Evolutionary conservation across 164 flowering plant species (phyloP).

Genomic region (Piper longum): DNA sequence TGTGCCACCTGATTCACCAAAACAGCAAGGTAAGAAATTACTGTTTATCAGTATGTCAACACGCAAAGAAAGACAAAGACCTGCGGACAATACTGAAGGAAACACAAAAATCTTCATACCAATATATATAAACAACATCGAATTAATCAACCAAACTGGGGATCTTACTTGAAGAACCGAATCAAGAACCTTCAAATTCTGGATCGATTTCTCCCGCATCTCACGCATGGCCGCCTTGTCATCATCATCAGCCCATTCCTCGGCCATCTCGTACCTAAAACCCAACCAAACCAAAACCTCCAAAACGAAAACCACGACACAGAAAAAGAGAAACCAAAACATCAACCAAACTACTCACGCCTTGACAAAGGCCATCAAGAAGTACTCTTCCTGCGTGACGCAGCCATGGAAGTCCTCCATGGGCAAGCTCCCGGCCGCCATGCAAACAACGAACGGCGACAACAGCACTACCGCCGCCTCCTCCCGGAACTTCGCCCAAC

Average conservation of each 20-base stretch:
- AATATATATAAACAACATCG: not conserved
- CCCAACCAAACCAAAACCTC: not conserved
- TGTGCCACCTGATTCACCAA: no score
- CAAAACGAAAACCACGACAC: not conserved
- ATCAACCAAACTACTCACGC: slow-evolving; percentile 40
- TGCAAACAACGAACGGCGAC: slow-evolving; percentile 52
- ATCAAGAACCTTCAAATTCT: slow-evolving; percentile 63
- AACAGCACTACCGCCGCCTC: slow-evolving; percentile 48
- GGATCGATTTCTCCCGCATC: slow-evolving; percentile 46
- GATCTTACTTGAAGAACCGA: slow-evolving; percentile 45
- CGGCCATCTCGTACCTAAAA: slow-evolving; percentile 64
- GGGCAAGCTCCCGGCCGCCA: slow-evolving; percentile 60
- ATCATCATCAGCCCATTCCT: slow-evolving; percentile 89
- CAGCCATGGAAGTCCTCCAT: slow-evolving; percentile 54
- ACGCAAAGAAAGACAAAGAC: not conserved
- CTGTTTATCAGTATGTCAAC: no score
- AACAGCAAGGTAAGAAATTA: no score
- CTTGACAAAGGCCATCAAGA: slow-evolving; percentile 61
- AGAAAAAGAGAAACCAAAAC: not conserved
- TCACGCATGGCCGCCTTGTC: slow-evolving; percentile 46
- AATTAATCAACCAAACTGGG: not conserved
- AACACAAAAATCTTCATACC: not conserved
- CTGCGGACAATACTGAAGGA: not conserved
- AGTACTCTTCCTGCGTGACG: slow-evolving; percentile 64
- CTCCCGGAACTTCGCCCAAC: slow-evolving; percentile 54